A percentile compares a stretch with the other conserved stretches of the same genome.
phyloP scores from a whole-genome alignment of 2,329 filamentous ascomycete genomes.

The Epicoccum nigrum region DNA sequence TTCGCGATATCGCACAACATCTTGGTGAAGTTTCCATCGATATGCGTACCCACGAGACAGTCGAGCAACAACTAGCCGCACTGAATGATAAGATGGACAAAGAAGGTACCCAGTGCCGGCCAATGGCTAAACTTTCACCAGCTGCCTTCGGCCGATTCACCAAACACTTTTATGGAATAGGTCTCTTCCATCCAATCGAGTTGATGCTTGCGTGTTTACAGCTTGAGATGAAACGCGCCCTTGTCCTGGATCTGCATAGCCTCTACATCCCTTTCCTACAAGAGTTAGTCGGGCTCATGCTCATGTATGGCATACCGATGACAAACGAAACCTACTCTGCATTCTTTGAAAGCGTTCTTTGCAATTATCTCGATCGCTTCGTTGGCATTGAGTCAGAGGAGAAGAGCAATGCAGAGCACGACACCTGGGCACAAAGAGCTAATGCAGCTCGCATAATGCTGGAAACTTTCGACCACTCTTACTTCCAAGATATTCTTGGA shows the following conservation, averaged over 20 bases:
- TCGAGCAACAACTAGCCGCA: not conserved
- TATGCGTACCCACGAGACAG: not conserved
- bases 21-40: constrained; percentile 9
- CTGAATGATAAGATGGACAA: not conserved
- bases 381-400: not conserved
- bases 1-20: not conserved
- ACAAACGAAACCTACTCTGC: not conserved
- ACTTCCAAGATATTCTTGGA: constrained; percentile 6
- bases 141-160: constrained; percentile 4
- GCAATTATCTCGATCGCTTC: constrained; percentile 8
- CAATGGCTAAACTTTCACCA: constrained; percentile 5
- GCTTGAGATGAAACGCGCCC: not conserved
- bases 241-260: constrained; percentile 1
- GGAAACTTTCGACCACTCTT: constrained; percentile 10
- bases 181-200: not conserved
- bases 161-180: constrained; percentile 2
- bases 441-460: not conserved
- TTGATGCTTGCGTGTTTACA: not conserved
- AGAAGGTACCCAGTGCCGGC: not conserved
- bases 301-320: constrained; percentile 10
- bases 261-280: constrained; percentile 8
- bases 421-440: constrained; percentile 1
- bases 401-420: not conserved
- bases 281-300: constrained; percentile 7
- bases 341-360: constrained; percentile 4